Evolutionary conservation across 1,139 yeast genomes (phyloP), one percentile per base, ranked within the genome.

Genomic region (Wickerhamiella pararugosa): DNA sequence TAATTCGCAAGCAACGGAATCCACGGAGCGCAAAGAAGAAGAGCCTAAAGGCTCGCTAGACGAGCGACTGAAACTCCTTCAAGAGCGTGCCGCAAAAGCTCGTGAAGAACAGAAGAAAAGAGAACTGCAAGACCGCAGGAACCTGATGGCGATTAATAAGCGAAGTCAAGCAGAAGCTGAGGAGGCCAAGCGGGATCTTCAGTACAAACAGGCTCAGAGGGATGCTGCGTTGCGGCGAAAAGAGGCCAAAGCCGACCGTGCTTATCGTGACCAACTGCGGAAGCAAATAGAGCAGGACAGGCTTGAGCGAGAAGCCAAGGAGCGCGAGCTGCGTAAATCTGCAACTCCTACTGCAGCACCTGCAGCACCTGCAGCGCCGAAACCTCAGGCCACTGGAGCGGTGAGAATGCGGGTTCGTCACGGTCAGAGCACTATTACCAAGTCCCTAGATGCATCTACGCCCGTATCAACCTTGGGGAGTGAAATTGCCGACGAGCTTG

Each of bases 281-380:
- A 62, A 55, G 29, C 57, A 53, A 41, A 61, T 63, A 43, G 66
- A 60, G 43, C 65, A 62, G 25, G 67, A 63, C 41, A 57, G 52
- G 46, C 49, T 54, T 10, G 63, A 59, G 9, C 48, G 67, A 5
- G 42, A 36, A 49, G 51, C 37, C 56, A 51, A 50, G 34, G 40
- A 48, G 37, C 49, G 48, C 29, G 45, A 45, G 27, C 43, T 46
- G 10, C 47, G 45, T 37, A 25, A 21, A 11, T 25, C 48, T 2
- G 42, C 50, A 5, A 35, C 45, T 11, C 38, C 50, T 4, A 40
- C 46, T 5, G 36, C 54, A 0, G 45, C 48, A 6, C 33, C 49
- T 6, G 28, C 51, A 7, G 31, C 53, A 4, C 32, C 47, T 2
- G 47, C 51, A 6, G 39, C 48, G 6, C 39, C 43, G 8, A 42